phyloP scores from a whole-genome alignment of 306 rosid genomes.

The Acacia melanoxylon region DNA sequence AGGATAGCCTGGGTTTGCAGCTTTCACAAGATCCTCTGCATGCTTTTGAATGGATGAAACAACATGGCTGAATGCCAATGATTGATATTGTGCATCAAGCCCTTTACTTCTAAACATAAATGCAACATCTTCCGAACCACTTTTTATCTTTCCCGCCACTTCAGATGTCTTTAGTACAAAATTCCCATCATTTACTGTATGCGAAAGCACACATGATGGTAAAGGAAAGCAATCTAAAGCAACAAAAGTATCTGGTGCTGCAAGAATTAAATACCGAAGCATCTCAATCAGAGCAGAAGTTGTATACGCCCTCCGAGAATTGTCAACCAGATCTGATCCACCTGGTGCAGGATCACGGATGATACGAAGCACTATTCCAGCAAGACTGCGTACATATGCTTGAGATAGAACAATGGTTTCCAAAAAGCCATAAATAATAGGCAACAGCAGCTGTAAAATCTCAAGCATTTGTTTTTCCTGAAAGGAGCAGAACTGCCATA shows the following conservation, averaged over 20 bases:
- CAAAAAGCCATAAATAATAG: constrained; percentile 82
- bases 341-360: constrained; percentile 86
- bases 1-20: constrained; percentile 75
- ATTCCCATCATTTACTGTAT: constrained; percentile 64
- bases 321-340: constrained; percentile 87
- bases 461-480: constrained; percentile 86
- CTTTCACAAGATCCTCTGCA: constrained; percentile 69
- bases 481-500: constrained; percentile 28
- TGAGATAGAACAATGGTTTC: constrained; percentile 84
- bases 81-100: constrained; percentile 71
- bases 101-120: constrained; percentile 56
- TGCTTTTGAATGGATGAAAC: constrained; percentile 68
- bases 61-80: constrained; percentile 64
- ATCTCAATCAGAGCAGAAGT: constrained; percentile 80
- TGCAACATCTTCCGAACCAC: constrained; percentile 54
- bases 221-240: constrained; percentile 93
- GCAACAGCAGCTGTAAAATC: constrained; percentile 84
- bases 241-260: constrained; percentile 89
- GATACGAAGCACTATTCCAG: constrained; percentile 67
- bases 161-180: constrained; percentile 61
- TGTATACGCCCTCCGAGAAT: constrained; percentile 84
- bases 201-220: constrained; percentile 76
- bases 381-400: constrained; percentile 81
- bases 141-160: constrained; percentile 56
- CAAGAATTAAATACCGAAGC: constrained; percentile 82